Conservation (phyloP, 768 basidiomycete genomes). For the Agrocybe pediades region DNA sequence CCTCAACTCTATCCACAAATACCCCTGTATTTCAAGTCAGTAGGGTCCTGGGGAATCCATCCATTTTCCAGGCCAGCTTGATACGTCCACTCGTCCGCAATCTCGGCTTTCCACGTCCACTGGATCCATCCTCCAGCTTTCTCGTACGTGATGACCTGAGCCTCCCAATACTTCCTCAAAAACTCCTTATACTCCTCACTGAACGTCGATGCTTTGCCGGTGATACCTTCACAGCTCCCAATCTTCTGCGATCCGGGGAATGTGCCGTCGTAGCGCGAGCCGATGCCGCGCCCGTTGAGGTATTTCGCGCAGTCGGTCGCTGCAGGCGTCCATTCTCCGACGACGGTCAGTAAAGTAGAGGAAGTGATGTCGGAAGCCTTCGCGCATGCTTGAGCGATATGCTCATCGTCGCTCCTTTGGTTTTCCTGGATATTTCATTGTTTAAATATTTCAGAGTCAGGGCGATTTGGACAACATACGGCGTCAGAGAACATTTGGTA, state of each 20-base stretch:
- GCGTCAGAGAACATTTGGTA: constrained; percentile 69
- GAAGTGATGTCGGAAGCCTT: constrained; percentile 42
- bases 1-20: constrained; percentile 8
- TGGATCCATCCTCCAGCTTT: constrained; percentile 69
- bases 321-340: constrained; percentile 72
- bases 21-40: constrained; percentile 46
- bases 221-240: constrained; percentile 71
- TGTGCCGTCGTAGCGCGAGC: constrained; percentile 67
- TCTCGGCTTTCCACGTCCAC: constrained; percentile 86
- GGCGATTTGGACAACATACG: constrained; percentile 35
- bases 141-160: constrained; percentile 76
- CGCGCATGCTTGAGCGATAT: constrained; percentile 60
- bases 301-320: constrained; percentile 76
- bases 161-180: constrained; percentile 81
- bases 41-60: constrained; percentile 75
- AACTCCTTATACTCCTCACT: constrained; percentile 77
- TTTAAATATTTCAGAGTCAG: background rate
- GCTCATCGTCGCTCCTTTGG: constrained; percentile 42
- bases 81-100: constrained; percentile 89
- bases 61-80: constrained; percentile 77
- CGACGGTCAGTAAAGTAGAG: constrained; percentile 74
- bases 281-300: constrained; percentile 77
- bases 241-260: constrained; percentile 60
- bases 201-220: constrained; percentile 72
- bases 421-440: constrained; percentile 33